Conservation (phyloP, 148 eudicot genomes). For the Rhododendron griersonianum region DNA sequence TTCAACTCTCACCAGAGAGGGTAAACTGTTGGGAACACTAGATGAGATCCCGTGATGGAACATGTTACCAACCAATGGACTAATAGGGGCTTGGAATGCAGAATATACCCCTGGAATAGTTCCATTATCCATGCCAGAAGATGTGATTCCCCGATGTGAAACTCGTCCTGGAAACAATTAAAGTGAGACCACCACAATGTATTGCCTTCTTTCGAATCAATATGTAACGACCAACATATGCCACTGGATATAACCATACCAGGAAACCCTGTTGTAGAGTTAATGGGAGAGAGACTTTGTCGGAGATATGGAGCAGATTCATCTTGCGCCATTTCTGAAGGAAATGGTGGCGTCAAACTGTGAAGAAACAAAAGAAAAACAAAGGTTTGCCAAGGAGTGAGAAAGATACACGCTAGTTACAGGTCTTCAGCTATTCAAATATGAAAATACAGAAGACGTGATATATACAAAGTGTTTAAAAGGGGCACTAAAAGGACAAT, state of each 20-base stretch:
- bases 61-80: constrained; percentile 32
- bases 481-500: neutral
- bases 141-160: constrained; percentile 29
- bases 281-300: constrained; percentile 41
- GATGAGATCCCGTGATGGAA: constrained; percentile 49
- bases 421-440: neutral
- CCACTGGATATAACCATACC: constrained; percentile 24
- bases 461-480: neutral
- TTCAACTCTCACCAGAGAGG: constrained; percentile 50
- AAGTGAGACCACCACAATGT: neutral
- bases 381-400: neutral
- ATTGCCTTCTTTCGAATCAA: neutral
- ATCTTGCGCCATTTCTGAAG: constrained; percentile 46
- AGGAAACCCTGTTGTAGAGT: constrained; percentile 30
- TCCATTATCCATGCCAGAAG: constrained; percentile 34
- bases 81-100: constrained; percentile 25
- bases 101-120: constrained; percentile 15
- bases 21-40: constrained; percentile 52
- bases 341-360: constrained; percentile 43
- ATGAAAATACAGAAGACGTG: neutral
- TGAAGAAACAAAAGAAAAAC: constrained; percentile 12
- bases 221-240: neutral
- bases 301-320: constrained; percentile 37
- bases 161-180: constrained; percentile 34
- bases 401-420: neutral